Evolutionary conservation across 106 monocot genomes (phyloP).

Genomic region (Dendrobium huoshanense): DNA sequence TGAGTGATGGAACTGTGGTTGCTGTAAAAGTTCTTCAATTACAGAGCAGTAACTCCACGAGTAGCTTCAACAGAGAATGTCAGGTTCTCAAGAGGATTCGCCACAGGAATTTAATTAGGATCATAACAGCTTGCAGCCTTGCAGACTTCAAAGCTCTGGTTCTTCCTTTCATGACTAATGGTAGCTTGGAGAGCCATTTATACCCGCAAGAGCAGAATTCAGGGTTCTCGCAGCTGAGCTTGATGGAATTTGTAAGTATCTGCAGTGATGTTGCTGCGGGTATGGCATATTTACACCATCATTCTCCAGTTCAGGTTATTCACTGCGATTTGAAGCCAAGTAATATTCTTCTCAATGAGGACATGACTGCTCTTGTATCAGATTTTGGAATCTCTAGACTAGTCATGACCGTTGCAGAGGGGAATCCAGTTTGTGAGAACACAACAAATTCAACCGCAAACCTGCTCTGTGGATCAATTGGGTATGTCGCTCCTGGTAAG

Average conservation of each 20-base stretch:
- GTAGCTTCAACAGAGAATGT: conserved; percentile 79
- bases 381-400: conserved; percentile 87
- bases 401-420: conserved; percentile 20
- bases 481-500: conserved; percentile 90
- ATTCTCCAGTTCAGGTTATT: conserved; percentile 62
- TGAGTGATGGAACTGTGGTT: conserved; percentile 33
- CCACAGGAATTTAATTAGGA: conserved; percentile 79
- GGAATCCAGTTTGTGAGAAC: not conserved
- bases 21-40: conserved; percentile 73
- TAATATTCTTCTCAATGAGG: conserved; percentile 78
- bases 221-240: conserved; percentile 7
- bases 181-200: conserved; percentile 63
- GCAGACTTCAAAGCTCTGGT: conserved; percentile 79
- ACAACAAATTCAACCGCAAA: conserved; percentile 40
- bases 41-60: conserved; percentile 6
- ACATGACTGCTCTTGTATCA: conserved; percentile 67
- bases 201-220: conserved; percentile 12
- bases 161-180: conserved; percentile 80
- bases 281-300: conserved; percentile 83
- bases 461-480: conserved; percentile 63
- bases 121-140: conserved; percentile 79
- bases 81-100: conserved; percentile 64
- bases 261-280: conserved; percentile 66
- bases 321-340: conserved; percentile 98
- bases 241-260: conserved; percentile 50